Conservation (phyloP, 306 rosid species). For the Cicer chorassanicum region DNA sequence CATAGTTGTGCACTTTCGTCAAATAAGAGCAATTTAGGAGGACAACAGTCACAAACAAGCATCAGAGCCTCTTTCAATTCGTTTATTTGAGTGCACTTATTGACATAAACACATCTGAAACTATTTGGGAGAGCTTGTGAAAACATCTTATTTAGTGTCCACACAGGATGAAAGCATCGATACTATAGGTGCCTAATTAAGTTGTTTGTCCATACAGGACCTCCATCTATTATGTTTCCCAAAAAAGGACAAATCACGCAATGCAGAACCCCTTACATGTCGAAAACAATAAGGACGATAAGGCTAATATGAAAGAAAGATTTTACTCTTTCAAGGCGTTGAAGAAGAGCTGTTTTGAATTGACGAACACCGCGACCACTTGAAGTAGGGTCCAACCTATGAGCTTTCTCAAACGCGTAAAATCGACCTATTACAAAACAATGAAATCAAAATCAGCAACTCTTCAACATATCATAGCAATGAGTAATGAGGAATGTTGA, state of each 20-base stretch:
- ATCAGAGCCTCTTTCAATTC: not conserved
- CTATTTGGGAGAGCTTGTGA: too few species aligned
- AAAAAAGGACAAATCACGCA: not conserved
- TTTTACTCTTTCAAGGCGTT: constrained; percentile 88
- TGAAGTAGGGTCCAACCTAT: constrained; percentile 92
- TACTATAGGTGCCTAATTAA: too few species aligned
- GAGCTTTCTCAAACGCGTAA: constrained; percentile 99
- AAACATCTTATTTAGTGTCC: too few species aligned
- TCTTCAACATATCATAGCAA: not conserved
- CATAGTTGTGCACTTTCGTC: not conserved
- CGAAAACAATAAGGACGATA: not conserved
- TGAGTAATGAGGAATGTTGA: not conserved
- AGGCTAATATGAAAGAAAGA: not conserved
- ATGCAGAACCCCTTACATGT: not conserved
- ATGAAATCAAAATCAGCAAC: not conserved
- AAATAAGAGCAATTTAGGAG: not conserved
- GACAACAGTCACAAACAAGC: not conserved
- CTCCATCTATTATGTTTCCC: not conserved
- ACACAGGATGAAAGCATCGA: too few species aligned
- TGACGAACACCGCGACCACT: constrained; percentile 99
- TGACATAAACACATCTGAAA: too few species aligned
- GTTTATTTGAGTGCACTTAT: too few species aligned
- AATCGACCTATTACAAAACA: constrained; percentile 72
- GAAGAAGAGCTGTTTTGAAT: constrained; percentile 97
- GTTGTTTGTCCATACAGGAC: too few species aligned